Base-by-base conservation (phyloP, 2,329 filamentous ascomycete species). In the Stemphylium lycopersici region DNA sequence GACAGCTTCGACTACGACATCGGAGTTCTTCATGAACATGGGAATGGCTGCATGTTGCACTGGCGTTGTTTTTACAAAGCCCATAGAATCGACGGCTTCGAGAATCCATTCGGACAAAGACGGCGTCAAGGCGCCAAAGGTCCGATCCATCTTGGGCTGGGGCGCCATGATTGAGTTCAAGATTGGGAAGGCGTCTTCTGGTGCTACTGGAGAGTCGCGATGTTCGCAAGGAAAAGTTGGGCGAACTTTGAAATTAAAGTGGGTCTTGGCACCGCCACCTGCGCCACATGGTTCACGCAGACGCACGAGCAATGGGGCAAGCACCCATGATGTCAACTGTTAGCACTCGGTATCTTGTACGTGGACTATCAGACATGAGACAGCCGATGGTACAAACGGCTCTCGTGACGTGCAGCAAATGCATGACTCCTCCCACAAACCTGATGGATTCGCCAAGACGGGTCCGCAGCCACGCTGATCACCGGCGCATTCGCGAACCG, bases 1-100 rank as follows among this genome's bases (percentile, higher is more conserved):
- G 3, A 75, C 72, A 13, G 86, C 86, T 79, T 96, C 91, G 5
- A 96, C 92, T 1, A 96, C 92, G 4, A 96, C 90, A 75, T 96
- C 92, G 70, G 96, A 96, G 73, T 96, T 90, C 46, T 87, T 88
- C 77, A 93, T 87, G 72, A 96, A 95, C 46, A 96, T 84, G 11
- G 92, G 91, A 62, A 97, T 89, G 4, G 91, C 89, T 55, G 91
- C 93, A 39, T 93, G 91, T 78, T 98, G 93, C n/a, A 97, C 93
- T 1, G 93, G 93, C 3, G 93, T 97, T 83, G 95, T 93, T 73
- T 89, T 88, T 59, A 83, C 80, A 76, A 96, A 96, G 56, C 91
- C 91, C 88, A 95, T 93, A 61, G 87, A 86, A 44, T 87, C 82
- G 43, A 96, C 87, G 55, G 91, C 92, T 62, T 96, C 90, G 48